These are phyloP conservation scores for Lactifluus rugatus DNA, from an alignment of 768 basidiomycete species.

Conservation along the genomic window DNA sequence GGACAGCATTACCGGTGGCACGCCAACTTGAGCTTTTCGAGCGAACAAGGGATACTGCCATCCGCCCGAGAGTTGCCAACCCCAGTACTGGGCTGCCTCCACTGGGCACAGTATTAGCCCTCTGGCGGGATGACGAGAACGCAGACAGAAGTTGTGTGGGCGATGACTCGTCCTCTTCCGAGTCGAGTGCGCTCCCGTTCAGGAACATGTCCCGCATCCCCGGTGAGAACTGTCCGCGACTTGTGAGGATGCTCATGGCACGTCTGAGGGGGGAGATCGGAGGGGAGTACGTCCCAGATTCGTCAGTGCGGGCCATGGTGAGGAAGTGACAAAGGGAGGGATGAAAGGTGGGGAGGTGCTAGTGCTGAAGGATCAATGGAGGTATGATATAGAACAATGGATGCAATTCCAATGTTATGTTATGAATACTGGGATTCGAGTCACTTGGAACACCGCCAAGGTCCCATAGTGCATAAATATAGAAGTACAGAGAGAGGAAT, in stretches of 20 bases:
- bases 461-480: constrained; percentile 1
- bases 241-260: constrained; percentile 19
- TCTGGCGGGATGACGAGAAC: neutral
- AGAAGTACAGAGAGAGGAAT: neutral
- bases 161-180: constrained; percentile 7
- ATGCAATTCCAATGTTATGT: neutral
- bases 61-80: neutral
- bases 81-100: neutral
- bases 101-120: neutral
- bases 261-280: constrained; percentile 15
- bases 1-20: neutral
- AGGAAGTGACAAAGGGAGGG: neutral
- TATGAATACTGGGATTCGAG: constrained; percentile 1
- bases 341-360: too few relatives aligned
- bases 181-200: constrained; percentile 2
- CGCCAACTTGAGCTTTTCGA: constrained; percentile 2
- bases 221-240: constrained; percentile 13
- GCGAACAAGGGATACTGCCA: constrained; percentile 11
- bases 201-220: constrained; percentile 1
- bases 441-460: neutral
- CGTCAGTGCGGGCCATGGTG: neutral
- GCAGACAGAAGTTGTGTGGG: neutral
- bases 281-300: neutral
- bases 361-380: neutral
- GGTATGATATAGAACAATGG: neutral